phyloP scores from a whole-genome alignment of 2,329 filamentous ascomycete species.

The Calycina marina region DNA sequence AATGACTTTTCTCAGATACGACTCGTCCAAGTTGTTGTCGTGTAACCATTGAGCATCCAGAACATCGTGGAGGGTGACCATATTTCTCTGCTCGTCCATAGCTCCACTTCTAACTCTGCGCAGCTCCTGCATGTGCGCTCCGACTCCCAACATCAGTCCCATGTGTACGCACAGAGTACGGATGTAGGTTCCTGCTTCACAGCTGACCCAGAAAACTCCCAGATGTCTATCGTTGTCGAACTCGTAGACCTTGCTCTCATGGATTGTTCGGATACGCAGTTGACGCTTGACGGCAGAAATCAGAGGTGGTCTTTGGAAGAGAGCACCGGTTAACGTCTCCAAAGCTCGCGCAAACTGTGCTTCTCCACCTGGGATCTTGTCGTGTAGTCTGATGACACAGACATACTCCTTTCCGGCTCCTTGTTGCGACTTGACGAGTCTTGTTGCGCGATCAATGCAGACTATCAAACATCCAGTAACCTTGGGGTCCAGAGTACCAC shows the following conservation, averaged over 20 bases:
- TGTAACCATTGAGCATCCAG: slow-evolving; percentile 91
- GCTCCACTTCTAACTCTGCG: slow-evolving; percentile 85
- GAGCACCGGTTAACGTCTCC: slow-evolving; percentile 88
- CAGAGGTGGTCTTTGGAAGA: slow-evolving; percentile 92
- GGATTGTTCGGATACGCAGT: slow-evolving; percentile 92
- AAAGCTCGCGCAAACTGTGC: slow-evolving; percentile 85
- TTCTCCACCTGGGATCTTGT: slow-evolving; percentile 86
- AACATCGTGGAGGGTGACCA: slow-evolving; percentile 91
- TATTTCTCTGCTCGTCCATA: slow-evolving; percentile 78
- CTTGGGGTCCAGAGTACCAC: slow-evolving; percentile 94
- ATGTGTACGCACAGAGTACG: slow-evolving; percentile 95
- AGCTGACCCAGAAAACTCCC: slow-evolving; percentile 98
- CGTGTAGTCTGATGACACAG: slow-evolving; percentile 85
- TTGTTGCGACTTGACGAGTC: slow-evolving; percentile 97
- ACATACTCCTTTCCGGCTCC: slow-evolving; percentile 99
- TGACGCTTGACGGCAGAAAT: slow-evolving; percentile 99
- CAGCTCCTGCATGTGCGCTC: slow-evolving; percentile 97
- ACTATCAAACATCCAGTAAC: slow-evolving; percentile 93
- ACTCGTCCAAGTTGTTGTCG: slow-evolving; percentile 92
- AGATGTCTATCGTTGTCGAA: slow-evolving; percentile 98
- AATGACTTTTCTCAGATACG: slow-evolving; percentile 82
- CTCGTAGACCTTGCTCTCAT: slow-evolving; percentile 92
- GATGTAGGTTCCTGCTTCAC: slow-evolving; percentile 97
- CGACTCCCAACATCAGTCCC: slow-evolving; percentile 61
- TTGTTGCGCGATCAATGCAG: slow-evolving; percentile 90